Conservation (phyloP, 768 basidiomycete genomes). For the Panellus pusillus region DNA sequence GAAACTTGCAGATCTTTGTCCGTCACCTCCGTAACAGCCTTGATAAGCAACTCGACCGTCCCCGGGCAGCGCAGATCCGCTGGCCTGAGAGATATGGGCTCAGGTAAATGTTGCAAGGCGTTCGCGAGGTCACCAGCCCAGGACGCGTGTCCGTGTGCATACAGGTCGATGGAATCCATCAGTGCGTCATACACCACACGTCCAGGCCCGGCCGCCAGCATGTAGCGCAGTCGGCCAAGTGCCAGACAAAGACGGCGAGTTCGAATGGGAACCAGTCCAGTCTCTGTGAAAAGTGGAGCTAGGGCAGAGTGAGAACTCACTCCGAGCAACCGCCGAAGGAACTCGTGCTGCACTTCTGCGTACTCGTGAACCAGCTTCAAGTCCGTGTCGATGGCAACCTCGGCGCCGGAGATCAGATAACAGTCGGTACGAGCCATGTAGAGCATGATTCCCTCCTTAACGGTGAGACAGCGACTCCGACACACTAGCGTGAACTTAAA, state of each 20-base stretch:
- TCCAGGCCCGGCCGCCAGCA: not conserved
- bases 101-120: too few species aligned
- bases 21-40: too few species aligned
- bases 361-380: not conserved
- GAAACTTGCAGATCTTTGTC: too few species aligned
- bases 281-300: slow-evolving; percentile 14
- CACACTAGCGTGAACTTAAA: too few species aligned
- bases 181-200: not conserved
- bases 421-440: too few species aligned
- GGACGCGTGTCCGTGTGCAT: not conserved
- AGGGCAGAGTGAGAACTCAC: not conserved
- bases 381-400: not conserved
- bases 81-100: too few species aligned
- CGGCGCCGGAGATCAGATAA: slow-evolving; percentile 11
- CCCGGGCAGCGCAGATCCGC: too few species aligned
- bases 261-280: slow-evolving; percentile 10
- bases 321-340: slow-evolving; percentile 6
- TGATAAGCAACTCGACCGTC: too few species aligned
- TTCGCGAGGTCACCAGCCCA: slow-evolving; percentile 4
- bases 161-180: not conserved
- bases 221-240: slow-evolving; percentile 1
- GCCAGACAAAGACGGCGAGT: slow-evolving; percentile 1
- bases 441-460: too few species aligned
- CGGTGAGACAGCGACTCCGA: too few species aligned
- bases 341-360: slow-evolving; percentile 1